Base-by-base conservation (phyloP, 495 filamentous ascomycete species). In the Amniculicola lignicola region DNA sequence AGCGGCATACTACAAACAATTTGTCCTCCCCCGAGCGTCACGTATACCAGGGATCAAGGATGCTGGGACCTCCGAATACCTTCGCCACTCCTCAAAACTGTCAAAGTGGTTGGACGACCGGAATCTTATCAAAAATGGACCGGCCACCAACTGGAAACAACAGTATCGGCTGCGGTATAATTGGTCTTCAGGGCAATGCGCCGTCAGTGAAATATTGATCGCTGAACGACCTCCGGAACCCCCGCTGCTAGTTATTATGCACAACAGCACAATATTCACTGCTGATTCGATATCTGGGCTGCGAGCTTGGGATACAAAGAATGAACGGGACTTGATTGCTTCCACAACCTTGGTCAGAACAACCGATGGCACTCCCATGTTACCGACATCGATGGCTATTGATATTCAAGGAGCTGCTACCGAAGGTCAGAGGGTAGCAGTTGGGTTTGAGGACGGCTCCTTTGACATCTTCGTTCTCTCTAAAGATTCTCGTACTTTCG, bases 141-240 rank as follows among this genome's bases (percentile, higher is more conserved):
- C 58, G 18, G 62, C 68, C 18, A 86, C 81, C 12, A 78, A 87
- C 69, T 98, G 93, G 93, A 96, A 96, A 75, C 77, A 79, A 46
- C 87, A 93, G 61, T 98, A 91, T 70, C 90, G 86, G 63, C 77
- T 96, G 28, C 80, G 87, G 45, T 87, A 96, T 65, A 97, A 97
- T 68, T 98, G 93, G 93, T 81, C 84, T 15, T 82, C 79, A 57
- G 93, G 93, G 21, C 83, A 81, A 57, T 96, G 91, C 55, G 82
- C 80, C 38, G 80, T 95, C 2, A 85, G 83, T 23, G 86, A 95
- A 69, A 78, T 95, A 19, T 74, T 79, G 54, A 78, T 96, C 25
- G 76, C 81, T 18, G 72, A 78, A 44, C 62, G 67, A 48, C 71
- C 79, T 9, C 71, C 75, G 4, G 64, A 72, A 46, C 79, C 81